Conservation (phyloP, 2,329 filamentous ascomycete genomes). For the Fusarium denticulatum region DNA sequence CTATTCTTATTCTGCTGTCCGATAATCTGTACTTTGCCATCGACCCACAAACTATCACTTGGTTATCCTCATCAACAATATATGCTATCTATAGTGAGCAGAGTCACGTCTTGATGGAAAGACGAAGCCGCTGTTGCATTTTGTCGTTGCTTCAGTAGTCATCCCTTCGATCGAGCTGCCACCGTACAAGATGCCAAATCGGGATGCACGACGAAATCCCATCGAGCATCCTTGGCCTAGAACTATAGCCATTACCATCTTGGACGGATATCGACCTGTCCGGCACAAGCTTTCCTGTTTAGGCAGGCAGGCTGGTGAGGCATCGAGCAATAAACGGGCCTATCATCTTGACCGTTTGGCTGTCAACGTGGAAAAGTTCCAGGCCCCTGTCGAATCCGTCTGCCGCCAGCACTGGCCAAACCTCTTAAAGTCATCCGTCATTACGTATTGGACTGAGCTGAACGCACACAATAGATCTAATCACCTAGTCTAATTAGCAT, state of each 20-base stretch:
- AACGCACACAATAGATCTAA: not conserved
- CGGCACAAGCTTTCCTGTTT: constrained; percentile 11
- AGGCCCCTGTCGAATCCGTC: not conserved
- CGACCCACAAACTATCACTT: not conserved
- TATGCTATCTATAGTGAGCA: not conserved
- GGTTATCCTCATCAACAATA: not conserved
- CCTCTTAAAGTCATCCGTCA: not conserved
- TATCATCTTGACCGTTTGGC: constrained; percentile 1
- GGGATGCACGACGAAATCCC: not conserved
- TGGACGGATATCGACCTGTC: constrained; percentile 1
- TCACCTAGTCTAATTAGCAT: not conserved
- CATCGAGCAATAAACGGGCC: constrained; percentile 2
- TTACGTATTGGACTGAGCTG: not conserved
- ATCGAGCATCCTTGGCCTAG: not conserved
- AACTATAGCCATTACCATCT: constrained; percentile 6
- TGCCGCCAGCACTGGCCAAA: not conserved
- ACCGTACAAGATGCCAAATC: not conserved
- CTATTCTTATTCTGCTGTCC: not conserved
- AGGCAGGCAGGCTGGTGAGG: not conserved
- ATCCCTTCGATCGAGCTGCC: not conserved
- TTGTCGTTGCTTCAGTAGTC: not conserved
- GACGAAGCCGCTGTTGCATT: not conserved
- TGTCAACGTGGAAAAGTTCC: not conserved
- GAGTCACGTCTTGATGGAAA: not conserved
- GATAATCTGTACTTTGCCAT: constrained; percentile 2